Evolutionary conservation across 2,329 filamentous ascomycete genomes (phyloP), one percentile per base, ranked within the genome.

Genomic region (Penicillium sumatraense): DNA sequence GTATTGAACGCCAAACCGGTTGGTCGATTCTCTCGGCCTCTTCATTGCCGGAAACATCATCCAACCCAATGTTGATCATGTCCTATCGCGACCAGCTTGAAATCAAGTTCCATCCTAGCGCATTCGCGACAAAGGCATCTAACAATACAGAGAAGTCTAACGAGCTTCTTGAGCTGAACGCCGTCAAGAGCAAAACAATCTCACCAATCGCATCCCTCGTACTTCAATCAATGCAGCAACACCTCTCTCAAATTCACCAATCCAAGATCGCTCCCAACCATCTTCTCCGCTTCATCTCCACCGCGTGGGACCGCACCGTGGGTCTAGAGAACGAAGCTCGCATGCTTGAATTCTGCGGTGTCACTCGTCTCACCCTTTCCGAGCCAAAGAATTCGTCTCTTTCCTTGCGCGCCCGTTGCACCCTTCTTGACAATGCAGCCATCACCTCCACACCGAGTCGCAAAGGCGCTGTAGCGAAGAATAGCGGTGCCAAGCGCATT

Each of bases 311-410:
- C 57, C 66, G 72, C 36, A 70, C 72, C 2, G 65, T 68, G 41
- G 69, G 64, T 4, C 64, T 79, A 7, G 73, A 77, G 48, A 72
- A 78, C 53, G 78, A 80, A 58, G 69, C 77, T 33, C 74, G 73
- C 45, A 71, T 77, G 61, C 71, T 80, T 13, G 73, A 72, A 57
- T 76, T 77, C 57, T 75, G 73, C 51, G 78, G 78, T 26, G 71
- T 79, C n/a, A 78, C 76, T 10, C 73, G 70, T 24, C 66, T 73
- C 21, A 67, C 63, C 8, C 64, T 75, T 26, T 63, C 63, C 1
- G 67, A 73, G 11, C 60, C 61, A 5, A 54, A 67, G 8, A 62
- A 64, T 16, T 58, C 60, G 35, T 61, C 57, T 1, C 59, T 66
- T 18, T 68, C 61, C 10, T 65, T 77, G 13, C 66, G 71, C 24